Evolutionary conservation across 768 basidiomycete genomes (phyloP), one percentile per base, ranked within the genome.

Genomic region (Mycena floridula): DNA sequence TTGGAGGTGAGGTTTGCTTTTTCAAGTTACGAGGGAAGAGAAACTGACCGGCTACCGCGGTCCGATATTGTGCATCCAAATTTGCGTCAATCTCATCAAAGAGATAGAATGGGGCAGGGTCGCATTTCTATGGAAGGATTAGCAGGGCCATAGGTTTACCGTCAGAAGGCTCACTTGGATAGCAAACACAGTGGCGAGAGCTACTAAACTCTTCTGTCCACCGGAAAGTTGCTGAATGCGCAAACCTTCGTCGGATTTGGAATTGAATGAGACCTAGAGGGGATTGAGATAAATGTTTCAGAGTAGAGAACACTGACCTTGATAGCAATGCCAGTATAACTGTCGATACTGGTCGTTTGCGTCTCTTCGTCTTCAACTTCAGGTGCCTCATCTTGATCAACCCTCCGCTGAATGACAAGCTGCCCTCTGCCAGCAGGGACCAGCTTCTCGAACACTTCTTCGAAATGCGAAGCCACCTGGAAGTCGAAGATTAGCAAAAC

Each of bases 21-120:
- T 9, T 1, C 26, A 43, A 16, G 18, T 28, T 40, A 16, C 12
- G 21, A 30, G 42, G 16, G 23, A 26, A n/a, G 26, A 11, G 18
- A 35, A 16, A 67, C 89, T 59, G 56, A 94, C 94, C 76, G 4
- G 95, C 91, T 18, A 98, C 95, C 11, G 95, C 92, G 7, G 95
- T 96, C 22, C 95, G 89, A 49, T 97, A 96, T 67, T 98, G 93
- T 5, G 94, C 93, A 53, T 97, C 95, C 38, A 99, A 73, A 56
- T 97, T 97, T 43, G 96, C 96, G 57, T 99, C 96, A 58, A 99
- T 98, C 85, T 87, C 96, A 59, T 99, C 96, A 55, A 99, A 98
- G n/a, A 99, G 74, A 63, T 98, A 98, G 70, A 99, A 99, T 2
- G 96, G 96, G 0, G 96, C 95, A 2, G 96, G 96, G 57, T 99